Conservation (phyloP, 148 eudicot genomes). For the Camellia lanceoleosa region DNA sequence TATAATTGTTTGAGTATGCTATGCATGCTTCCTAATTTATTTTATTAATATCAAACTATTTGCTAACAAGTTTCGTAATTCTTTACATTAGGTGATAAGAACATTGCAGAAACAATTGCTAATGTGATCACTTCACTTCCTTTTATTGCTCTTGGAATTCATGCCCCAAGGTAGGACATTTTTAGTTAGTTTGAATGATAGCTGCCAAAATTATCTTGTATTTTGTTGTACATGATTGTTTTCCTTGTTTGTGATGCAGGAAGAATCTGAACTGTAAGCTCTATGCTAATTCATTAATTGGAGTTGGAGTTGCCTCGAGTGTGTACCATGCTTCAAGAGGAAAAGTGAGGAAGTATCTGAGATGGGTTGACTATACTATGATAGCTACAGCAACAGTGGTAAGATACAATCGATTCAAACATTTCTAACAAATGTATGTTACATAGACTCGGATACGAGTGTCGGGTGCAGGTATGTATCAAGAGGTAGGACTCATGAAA, state of each 20-base stretch:
- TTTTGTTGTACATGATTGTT: conserved; percentile 12
- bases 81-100: conserved; percentile 59
- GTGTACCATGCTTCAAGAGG: conserved; percentile 96
- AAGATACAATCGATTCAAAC: conserved; percentile 15
- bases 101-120: conserved; percentile 66
- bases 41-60: neutral
- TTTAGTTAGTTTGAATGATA: neutral
- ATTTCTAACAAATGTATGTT: too few species aligned
- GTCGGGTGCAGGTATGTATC: too few species aligned
- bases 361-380: conserved; percentile 97
- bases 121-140: conserved; percentile 95
- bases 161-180: conserved; percentile 70
- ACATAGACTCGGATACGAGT: too few species aligned
- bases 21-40: neutral
- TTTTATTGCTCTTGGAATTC: conserved; percentile 83
- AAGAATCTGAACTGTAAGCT: conserved; percentile 75
- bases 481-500: too few species aligned
- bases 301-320: conserved; percentile 92
- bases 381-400: conserved; percentile 94
- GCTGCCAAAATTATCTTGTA: neutral
- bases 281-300: conserved; percentile 92
- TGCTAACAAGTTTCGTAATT: neutral
- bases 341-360: conserved; percentile 61
- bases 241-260: conserved; percentile 42
- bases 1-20: conserved; percentile 21